phyloP scores from a whole-genome alignment of 176 grass and related monocot genomes.

The Zoysia japonica region DNA sequence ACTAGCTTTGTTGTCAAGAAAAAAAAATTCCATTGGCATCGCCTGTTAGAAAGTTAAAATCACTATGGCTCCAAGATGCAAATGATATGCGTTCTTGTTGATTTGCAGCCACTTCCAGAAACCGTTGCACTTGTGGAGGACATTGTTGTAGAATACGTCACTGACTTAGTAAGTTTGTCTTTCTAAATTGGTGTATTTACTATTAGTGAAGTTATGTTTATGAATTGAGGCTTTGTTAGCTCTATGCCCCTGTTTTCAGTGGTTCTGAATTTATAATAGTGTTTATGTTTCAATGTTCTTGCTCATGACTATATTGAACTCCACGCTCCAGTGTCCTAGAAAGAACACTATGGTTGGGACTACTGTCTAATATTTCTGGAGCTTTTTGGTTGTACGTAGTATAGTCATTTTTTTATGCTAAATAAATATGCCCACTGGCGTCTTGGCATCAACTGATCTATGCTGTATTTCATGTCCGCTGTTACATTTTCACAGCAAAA shows the following conservation, averaged over 20 bases:
- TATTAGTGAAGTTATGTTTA: not conserved
- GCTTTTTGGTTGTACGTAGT: not conserved
- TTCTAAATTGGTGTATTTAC: not conserved
- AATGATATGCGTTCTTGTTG: conserved; percentile 22
- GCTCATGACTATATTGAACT: not conserved
- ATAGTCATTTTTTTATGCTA: not conserved
- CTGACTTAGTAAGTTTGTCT: conserved; percentile 70
- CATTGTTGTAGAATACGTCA: conserved; percentile 93
- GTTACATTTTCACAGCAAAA: not conserved
- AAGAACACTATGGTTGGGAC: not conserved
- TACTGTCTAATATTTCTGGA: not conserved
- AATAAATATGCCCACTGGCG: not conserved
- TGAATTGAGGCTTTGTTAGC: not conserved
- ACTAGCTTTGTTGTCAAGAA: conserved; percentile 12
- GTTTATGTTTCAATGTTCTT: not conserved
- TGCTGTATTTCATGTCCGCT: not conserved
- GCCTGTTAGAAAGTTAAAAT: not conserved
- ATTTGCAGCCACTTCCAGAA: conserved; percentile 88
- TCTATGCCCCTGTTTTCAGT: not conserved
- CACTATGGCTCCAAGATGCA: not conserved
- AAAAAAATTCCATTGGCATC: not conserved
- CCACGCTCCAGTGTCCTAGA: not conserved
- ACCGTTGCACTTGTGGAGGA: conserved; percentile 94
- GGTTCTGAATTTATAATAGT: conserved; percentile 1
- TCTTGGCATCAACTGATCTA: too few relatives aligned